phyloP scores from a whole-genome alignment of 176 grass and related monocot species.

The Carex cristatella region DNA sequence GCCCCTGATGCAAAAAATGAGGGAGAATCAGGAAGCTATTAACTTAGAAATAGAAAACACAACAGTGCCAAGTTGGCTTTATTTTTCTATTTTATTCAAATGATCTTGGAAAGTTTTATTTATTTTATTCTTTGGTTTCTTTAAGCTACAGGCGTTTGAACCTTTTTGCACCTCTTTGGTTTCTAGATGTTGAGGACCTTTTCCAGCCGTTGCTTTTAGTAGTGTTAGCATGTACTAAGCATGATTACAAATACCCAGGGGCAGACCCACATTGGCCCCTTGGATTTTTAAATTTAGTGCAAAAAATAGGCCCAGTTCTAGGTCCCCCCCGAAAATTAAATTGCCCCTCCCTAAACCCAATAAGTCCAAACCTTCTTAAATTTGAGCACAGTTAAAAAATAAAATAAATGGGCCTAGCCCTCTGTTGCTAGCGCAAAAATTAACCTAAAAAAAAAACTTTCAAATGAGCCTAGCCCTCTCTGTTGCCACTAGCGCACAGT shows the following conservation, averaged over 20 bases:
- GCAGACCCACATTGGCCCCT: too few relatives aligned
- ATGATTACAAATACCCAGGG: not conserved
- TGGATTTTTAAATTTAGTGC: too few relatives aligned
- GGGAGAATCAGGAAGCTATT: not conserved
- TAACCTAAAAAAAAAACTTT: too few relatives aligned
- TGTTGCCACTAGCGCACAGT: too few relatives aligned
- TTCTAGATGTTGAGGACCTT: not conserved
- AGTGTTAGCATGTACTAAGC: not conserved
- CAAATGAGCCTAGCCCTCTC: too few relatives aligned
- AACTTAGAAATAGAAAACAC: slow-evolving; percentile 5
- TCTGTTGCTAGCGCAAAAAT: too few relatives aligned
- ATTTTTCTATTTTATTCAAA: not conserved
- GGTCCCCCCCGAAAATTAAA: too few relatives aligned
- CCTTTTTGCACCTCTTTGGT: not conserved
- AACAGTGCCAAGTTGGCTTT: not conserved
- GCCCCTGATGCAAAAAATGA: slow-evolving; percentile 12
- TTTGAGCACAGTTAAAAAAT: too few relatives aligned
- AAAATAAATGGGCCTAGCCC: too few relatives aligned
- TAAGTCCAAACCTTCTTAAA: too few relatives aligned
- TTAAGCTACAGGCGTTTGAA: not conserved
- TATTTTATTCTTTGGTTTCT: not conserved
- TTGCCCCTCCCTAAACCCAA: too few relatives aligned
- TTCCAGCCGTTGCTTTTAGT: not conserved
- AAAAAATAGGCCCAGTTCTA: too few relatives aligned
- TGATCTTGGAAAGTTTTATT: not conserved